phyloP scores from a whole-genome alignment of 2,329 filamentous ascomycete species.

The Chaetomiaceae sp. region DNA sequence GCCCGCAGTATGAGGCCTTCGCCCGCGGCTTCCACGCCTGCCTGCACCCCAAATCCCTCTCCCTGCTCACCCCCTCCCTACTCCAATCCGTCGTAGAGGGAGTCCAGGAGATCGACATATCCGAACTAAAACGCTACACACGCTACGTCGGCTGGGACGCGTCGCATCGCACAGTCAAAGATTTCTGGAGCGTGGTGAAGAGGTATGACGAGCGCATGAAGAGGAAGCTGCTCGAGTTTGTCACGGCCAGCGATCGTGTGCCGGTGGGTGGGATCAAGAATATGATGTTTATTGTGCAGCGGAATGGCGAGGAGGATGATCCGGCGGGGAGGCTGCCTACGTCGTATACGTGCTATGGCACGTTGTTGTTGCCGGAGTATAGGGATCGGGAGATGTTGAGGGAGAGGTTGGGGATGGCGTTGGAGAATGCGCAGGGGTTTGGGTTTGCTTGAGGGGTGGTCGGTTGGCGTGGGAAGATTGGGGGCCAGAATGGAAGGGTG shows the following conservation, averaged over 20 bases:
- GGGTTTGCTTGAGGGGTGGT: slow-evolving; percentile 61
- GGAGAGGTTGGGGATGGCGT: slow-evolving; percentile 74
- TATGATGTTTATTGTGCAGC: slow-evolving; percentile 78
- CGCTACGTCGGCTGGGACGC: slow-evolving; percentile 79
- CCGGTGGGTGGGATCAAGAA: slow-evolving; percentile 82
- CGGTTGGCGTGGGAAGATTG: not conserved
- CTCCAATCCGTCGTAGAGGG: slow-evolving; percentile 82
- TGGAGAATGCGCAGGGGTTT: slow-evolving; percentile 87
- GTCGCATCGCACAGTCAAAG: slow-evolving; percentile 62
- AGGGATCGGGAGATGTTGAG: slow-evolving; percentile 62
- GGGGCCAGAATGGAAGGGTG: not conserved
- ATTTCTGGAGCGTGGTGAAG: slow-evolving; percentile 82
- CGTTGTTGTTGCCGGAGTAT: slow-evolving; percentile 81
- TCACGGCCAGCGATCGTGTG: slow-evolving; percentile 86
- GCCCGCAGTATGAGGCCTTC: slow-evolving; percentile 76
- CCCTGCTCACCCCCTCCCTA: slow-evolving; percentile 64
- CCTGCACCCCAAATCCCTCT: slow-evolving; percentile 64
- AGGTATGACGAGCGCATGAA: slow-evolving; percentile 64
- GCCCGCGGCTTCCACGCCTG: slow-evolving; percentile 74
- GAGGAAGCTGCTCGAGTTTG: slow-evolving; percentile 79
- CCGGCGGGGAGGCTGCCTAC: slow-evolving; percentile 62
- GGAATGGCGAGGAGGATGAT: slow-evolving; percentile 61
- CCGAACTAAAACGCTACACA: slow-evolving; percentile 64
- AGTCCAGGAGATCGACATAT: slow-evolving; percentile 71
- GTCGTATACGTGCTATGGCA: slow-evolving; percentile 90